phyloP scores from a whole-genome alignment of 2,329 filamentous ascomycete species.

The Ophiostoma sp. region DNA sequence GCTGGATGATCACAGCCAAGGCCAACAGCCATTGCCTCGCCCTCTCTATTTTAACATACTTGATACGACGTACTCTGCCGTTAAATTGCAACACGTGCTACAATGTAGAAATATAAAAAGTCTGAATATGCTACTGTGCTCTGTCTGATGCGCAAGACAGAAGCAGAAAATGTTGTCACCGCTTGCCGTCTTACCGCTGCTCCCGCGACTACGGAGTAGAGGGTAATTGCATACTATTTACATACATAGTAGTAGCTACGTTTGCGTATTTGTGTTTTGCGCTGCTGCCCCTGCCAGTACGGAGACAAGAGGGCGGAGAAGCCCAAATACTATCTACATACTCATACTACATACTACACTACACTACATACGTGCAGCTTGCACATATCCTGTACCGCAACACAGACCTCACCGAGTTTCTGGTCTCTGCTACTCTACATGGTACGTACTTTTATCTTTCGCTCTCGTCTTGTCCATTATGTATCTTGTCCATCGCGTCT shows the following conservation, averaged over 20 bases:
- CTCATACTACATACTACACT: no score
- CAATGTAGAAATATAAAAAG: constrained; percentile 9
- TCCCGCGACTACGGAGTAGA: constrained; percentile 18
- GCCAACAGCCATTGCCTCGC: background rate
- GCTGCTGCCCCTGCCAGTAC: background rate
- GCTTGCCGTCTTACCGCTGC: constrained; percentile 21
- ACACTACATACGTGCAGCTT: background rate
- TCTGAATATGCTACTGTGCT: background rate
- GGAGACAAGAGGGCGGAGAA: no score
- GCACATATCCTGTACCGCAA: background rate
- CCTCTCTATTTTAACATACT: background rate
- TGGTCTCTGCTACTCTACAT: background rate
- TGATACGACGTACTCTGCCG: background rate
- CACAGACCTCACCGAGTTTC: constrained; percentile 11
- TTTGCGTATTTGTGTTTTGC: background rate
- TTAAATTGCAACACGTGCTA: constrained; percentile 3
- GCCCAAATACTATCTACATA: no score
- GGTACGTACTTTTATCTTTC: background rate
- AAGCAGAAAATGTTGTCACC: constrained; percentile 9
- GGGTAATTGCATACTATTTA: background rate
- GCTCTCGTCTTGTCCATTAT: background rate
- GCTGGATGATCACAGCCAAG: no score
- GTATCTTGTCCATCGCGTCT: no score
- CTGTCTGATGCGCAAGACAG: background rate
- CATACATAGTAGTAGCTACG: no score